phyloP scores from a whole-genome alignment of 2,329 filamentous ascomycete genomes.

The Talaromyces funiculosus region DNA sequence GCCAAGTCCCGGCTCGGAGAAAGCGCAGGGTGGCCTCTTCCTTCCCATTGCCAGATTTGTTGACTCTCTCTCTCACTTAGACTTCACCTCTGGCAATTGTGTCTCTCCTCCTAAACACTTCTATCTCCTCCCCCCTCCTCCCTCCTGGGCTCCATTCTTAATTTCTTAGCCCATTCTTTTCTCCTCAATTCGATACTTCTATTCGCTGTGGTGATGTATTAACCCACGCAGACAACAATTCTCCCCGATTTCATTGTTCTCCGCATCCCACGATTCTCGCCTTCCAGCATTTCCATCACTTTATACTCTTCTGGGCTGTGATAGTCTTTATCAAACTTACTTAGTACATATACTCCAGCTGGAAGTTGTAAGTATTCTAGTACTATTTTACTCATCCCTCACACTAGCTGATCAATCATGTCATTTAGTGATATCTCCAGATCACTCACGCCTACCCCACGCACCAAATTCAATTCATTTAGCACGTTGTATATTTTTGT shows the following conservation, averaged over 20 bases:
- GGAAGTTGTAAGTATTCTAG: background rate
- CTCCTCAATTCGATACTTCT: background rate
- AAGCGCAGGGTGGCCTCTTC: slow-evolving; percentile 8
- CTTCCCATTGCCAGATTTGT: background rate
- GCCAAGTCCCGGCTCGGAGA: slow-evolving; percentile 3
- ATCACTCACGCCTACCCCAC: background rate
- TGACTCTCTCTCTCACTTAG: background rate
- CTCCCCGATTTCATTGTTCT: slow-evolving; percentile 6
- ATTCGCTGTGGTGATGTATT: slow-evolving; percentile 13
- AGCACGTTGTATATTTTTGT: background rate
- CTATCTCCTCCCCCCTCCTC: background rate
- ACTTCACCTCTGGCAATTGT: background rate
- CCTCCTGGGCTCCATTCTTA: background rate
- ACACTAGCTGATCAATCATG: background rate
- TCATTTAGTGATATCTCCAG: background rate
- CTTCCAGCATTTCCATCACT: background rate
- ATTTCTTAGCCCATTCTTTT: background rate
- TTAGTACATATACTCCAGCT: background rate
- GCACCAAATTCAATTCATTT: background rate
- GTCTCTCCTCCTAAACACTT: background rate
- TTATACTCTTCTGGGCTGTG: background rate
- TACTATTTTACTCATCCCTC: background rate
- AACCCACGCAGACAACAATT: background rate
- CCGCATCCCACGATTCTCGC: slow-evolving; percentile 3
- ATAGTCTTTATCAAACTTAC: background rate